Percentiles rank a stretch among this genome's conserved stretches.
Conservation (phyloP, 2,329 filamentous ascomycete species). For the Xylaria multiplex region DNA sequence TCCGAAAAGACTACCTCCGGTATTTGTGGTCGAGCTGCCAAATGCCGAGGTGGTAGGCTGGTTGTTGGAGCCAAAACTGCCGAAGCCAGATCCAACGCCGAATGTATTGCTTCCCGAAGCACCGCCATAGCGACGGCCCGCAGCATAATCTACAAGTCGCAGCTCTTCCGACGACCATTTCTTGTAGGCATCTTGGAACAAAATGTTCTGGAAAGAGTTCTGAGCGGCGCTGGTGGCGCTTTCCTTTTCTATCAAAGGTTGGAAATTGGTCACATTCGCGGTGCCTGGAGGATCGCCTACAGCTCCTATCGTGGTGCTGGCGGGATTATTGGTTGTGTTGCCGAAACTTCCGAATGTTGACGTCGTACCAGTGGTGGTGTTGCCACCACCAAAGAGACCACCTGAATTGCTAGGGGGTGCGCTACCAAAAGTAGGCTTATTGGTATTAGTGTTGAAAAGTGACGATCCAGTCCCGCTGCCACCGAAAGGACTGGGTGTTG, state of each 20-base stretch:
- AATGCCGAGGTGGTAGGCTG: conserved; percentile 46
- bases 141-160: conserved; percentile 85
- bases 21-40: conserved; percentile 50
- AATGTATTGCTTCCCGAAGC: conserved; percentile 86
- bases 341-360: conserved; percentile 52
- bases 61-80: conserved; percentile 57
- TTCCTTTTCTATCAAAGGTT: conserved; percentile 79
- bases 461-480: conserved; percentile 44
- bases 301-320: conserved; percentile 59
- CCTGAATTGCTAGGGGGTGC: conserved; percentile 56
- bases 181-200: conserved; percentile 81
- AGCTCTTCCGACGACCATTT: conserved; percentile 92
- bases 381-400: conserved; percentile 60
- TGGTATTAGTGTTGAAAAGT: conserved; percentile 52
- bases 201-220: conserved; percentile 80
- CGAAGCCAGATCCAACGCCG: conserved; percentile 69
- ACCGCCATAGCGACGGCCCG: conserved; percentile 86
- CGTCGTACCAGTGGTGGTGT: conserved; percentile 41
- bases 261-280: conserved; percentile 71
- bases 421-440: conserved; percentile 63
- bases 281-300: conserved; percentile 74
- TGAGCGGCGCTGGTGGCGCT: conserved; percentile 59
- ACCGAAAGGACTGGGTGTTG: conserved; percentile 53
- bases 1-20: conserved; percentile 55
- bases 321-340: conserved; percentile 54